Base-by-base conservation (phyloP, 1,284 basidiomycete genomes). In the Pseudozyma sp. region DNA sequence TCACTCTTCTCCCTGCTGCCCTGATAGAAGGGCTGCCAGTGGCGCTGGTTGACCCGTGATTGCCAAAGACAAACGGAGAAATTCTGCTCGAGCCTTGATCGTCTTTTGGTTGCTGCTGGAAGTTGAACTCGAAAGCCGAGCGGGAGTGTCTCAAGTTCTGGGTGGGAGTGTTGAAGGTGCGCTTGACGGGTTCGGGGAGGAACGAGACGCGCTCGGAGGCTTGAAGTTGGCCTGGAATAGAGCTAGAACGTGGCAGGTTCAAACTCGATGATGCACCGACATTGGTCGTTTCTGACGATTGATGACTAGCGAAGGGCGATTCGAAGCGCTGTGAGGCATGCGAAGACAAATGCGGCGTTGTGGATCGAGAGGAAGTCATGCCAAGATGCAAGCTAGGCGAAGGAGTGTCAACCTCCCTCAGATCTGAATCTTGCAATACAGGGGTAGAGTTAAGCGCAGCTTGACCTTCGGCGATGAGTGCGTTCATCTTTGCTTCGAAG, bases 401-500 rank as follows among this genome's bases (percentile, higher is more conserved):
- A 0, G 65, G 65, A 0, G 64, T 47, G n/a, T 73, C 65, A 38
- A 68, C 64, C 12, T 73, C 70, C 11, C 53, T 49, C 34, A 73
- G 45, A 48, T 74, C 71, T 1, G 71, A 53, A 19, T 70, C 74
- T 14, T 74, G 62, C 21, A 78, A 54, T 1, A 74, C 69, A 5
- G 69, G 71, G 10, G 71, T 72, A 0, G 76, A 75, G 45, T 66
- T 63, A 42, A 79, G 60, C 18, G 77, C 77, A 13, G 76, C 71
- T 21, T 75, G 72, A 3, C 77, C 77, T 47, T 79, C 64, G 5
- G 71, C 76, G 49, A 79, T 79, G 31, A 79, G 57, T 3, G 58
- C 70, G 19, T 67, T 60, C 77, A 79, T 79, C 53, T 68, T 75
- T 6, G 54, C 63, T 48, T 79, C 61, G 49, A 79, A 75, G 16